These are phyloP conservation scores for Tetrapisispora taiwanensis DNA, from an alignment of 805 yeast species.

Conservation along the genomic window DNA sequence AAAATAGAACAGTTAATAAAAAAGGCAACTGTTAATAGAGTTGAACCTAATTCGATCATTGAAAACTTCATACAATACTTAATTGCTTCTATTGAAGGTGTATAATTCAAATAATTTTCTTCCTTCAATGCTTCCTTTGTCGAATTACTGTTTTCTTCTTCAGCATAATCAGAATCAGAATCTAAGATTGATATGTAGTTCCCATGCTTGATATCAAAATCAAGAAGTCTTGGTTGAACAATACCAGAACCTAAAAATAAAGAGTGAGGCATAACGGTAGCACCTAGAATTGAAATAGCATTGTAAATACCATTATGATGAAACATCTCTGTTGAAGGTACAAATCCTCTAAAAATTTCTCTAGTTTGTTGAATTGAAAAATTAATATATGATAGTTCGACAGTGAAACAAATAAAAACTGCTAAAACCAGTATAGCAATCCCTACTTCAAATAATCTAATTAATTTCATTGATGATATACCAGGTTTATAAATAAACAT, in stretches of 20 bases:
- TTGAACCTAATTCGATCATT: constrained; percentile 55
- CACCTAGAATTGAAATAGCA: constrained; percentile 78
- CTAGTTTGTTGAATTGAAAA: constrained; percentile 32
- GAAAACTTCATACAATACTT: constrained; percentile 63
- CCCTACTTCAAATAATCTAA: constrained; percentile 64
- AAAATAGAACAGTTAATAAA: constrained; percentile 80
- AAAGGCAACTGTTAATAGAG: constrained; percentile 70
- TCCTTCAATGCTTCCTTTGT: constrained; percentile 26
- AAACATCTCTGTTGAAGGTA: constrained; percentile 45
- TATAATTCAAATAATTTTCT: constrained; percentile 40
- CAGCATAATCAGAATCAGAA: constrained; percentile 5
- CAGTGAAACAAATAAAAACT: constrained; percentile 70
- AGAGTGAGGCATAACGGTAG: constrained; percentile 92
- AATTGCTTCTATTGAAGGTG: constrained; percentile 67
- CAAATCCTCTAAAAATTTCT: constrained; percentile 52
- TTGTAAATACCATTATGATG: constrained; percentile 59
- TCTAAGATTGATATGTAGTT: constrained; percentile 28
- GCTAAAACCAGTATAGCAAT: constrained; percentile 62
- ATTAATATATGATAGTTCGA: constrained; percentile 54
- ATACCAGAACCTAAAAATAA: constrained; percentile 76
- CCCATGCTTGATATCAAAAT: constrained; percentile 56
- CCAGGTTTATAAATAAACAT: constrained; percentile 70
- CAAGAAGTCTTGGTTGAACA: constrained; percentile 75
- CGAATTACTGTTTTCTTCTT: constrained; percentile 1
- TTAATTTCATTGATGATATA: constrained; percentile 61